Evolutionary conservation across 2,329 filamentous ascomycete genomes (phyloP), one percentile per base, ranked within the genome.

Genomic region (Penicillium corylophilum): DNA sequence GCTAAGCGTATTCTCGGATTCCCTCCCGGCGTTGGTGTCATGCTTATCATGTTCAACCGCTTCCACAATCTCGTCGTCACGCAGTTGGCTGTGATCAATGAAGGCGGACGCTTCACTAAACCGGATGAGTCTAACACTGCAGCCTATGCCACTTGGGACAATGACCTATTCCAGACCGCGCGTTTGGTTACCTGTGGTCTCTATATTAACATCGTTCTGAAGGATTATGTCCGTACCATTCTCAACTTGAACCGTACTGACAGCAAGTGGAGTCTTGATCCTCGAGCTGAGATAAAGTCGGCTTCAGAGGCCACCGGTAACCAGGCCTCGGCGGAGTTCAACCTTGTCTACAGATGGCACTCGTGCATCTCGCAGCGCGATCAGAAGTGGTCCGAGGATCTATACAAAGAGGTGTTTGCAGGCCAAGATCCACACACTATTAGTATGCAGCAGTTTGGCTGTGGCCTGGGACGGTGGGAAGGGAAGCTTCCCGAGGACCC

Each of bases 41-140:
- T 89, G 57, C 68, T 90, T 33, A 82, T 89, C 57, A 81, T 88
- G 72, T 89, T 87, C 75, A 83, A 77, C 56, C 78, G 81, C 5
- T 89, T 87, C 68, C 87, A 90, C 71, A 89, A 89, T 65, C 83
- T 87, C 49, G 80, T 84, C 4, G 85, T 79, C 1, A 79, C 83
- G 41, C 79, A 85, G 31, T 67, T 89, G 44, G 79, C 82, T 4
- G 71, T 75, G 24, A 88, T 89, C 68, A 88, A 89, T 56, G 86
- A 89, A 64, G 77, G 80, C 38, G 82, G 79, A 1, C 81, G 84
- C 13, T 89, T 69, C 87, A 96, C 64, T 80, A 84, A 54, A 28
- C 64, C 68, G 8, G 64, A 67, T 43, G 72, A 77, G 26, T 66
- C 71, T n/a, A 66, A 74, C 22, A 46, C 61, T 7, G 64, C 67